Evolutionary conservation across 768 basidiomycete species (phyloP), one percentile per base, ranked within the genome.

Genomic region (Candolleomyces aberdarensis): DNA sequence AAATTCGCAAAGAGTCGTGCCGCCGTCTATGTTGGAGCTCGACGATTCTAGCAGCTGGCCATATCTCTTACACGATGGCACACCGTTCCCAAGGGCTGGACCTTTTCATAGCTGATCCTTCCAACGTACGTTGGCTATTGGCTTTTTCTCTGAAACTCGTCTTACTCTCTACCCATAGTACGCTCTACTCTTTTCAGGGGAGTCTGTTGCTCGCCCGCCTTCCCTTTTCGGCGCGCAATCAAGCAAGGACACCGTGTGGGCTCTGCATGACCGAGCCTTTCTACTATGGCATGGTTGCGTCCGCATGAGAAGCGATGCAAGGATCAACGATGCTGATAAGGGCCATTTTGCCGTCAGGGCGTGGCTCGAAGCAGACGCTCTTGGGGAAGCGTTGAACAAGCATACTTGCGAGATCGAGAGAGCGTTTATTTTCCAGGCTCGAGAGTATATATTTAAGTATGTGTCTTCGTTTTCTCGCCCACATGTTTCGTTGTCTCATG

Each of bases 361-460:
- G 6, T 91, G 89, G 89, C 70, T 85, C 15, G 87, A 91, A 72
- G 83, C 85, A 31, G 86, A 88, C 67, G 77, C 72, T 8, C 82
- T 92, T 31, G 90, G 92, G 68, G 72, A 75, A 36, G 83, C 84
- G 29, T 70, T 91, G 59, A 79, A 87, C 65, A 72, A 71, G 20
- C 90, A 92, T 66, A 84, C 82, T 0, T 92, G 91, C 69, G 75
- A 74, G 14, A 77, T 89, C 47, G 90, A 91, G 71, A 76, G 84
- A 63, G 79, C 87, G 9, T 89, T 83, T 65, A 75, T 92, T 26
- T 91, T 83, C 67, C 83, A 85, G 55, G 89, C 86, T 44, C 78
- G 88, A 50, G 91, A 91, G 65, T 88, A 83, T 65, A 76, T 92
- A 29, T 91, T 90, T 78, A 90, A 90, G 90, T 90, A 69, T 71